Base-by-base conservation (phyloP, 306 rosid genomes). In the Cucurbita pepo region DNA sequence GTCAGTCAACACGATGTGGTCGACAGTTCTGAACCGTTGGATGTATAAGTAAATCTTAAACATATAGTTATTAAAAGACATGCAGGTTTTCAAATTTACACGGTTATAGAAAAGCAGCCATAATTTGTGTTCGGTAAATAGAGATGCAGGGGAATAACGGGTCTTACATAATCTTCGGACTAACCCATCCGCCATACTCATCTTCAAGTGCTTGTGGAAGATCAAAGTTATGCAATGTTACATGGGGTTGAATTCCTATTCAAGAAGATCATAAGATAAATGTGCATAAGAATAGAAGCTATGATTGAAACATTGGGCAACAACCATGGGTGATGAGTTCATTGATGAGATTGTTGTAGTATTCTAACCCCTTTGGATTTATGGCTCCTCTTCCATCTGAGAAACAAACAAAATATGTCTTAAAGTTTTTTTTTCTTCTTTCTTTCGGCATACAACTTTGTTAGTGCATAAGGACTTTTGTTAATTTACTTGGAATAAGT, bases 111-210 rank as follows among this genome's bases (percentile, higher is more conserved):
- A 45, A 45, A 45, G 13, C 13, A 45, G 11, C 13, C 13, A 45
- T 12, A 10, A 10, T 43, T 30, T 30, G 34, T 30, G 34, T 30
- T 30, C 34, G 3, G 34, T 30, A 30, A 30, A 30, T 43, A 43
- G 4, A 55, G 16, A 34, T 10, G 37, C 19, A 30, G 10, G 77
- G 51, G 8, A 25, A 55, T 50, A 50, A 4, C 8, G 15, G 54
- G 5, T 37, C 85, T 30, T 83, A 88, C 96, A 92, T 76, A 53
- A 87, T 76, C 50, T 82, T 34, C 30, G 77, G 85, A 58, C 83
- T 81, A 57, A 90, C 4, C 97, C 96, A 92, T 81, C 96, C 96
- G 76, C 87, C 95, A 38, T 92, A 92, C 69, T 86, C 88, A 69
- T 88, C 91, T 43, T 92, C 97, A 50, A 90, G 95, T 56, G 81